A percentile compares a stretch with the other conserved stretches of the same genome.
Conservation (phyloP, 352 stramenopile genomes). For the Globisporangium iwayamae region DNA sequence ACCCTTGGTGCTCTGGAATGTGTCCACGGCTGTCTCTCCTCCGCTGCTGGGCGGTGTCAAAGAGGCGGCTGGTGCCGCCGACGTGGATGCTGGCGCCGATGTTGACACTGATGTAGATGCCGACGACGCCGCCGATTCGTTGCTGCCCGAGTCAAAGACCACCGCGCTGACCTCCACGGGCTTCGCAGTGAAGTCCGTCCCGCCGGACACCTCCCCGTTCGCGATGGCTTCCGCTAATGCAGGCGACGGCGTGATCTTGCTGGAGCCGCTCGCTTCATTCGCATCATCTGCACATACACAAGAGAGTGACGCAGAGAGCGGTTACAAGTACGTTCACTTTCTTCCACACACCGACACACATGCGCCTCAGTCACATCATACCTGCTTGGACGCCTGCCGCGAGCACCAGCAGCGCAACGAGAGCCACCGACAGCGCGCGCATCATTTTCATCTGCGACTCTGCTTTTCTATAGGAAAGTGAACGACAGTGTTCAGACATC, state of each 20-base stretch:
- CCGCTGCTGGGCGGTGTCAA: not conserved
- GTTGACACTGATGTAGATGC: not conserved
- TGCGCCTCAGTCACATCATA: not conserved
- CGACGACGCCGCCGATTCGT: not conserved
- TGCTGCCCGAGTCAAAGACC: not conserved
- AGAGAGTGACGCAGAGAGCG: not conserved
- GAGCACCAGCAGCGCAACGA: not conserved
- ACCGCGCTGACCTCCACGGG: slow-evolving; percentile 7
- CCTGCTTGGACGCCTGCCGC: not conserved
- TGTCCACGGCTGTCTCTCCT: slow-evolving; percentile 15
- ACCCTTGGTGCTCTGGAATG: slow-evolving; percentile 11
- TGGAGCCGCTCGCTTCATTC: not conserved
- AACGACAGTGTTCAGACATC: not conserved
- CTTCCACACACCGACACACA: not conserved
- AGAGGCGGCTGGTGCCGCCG: not conserved
- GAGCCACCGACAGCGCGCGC: not conserved
- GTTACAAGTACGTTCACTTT: not conserved
- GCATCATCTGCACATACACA: not conserved
- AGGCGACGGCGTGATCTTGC: slow-evolving; percentile 17
- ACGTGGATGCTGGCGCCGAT: not conserved
- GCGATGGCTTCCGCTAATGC: slow-evolving; percentile 10
- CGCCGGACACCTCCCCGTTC: slow-evolving; percentile 9
- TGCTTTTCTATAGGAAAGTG: not conserved
- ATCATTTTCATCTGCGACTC: not conserved
- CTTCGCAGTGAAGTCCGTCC: slow-evolving; percentile 10